phyloP scores from a whole-genome alignment of 1,139 yeast species.

The Yamadazyma pseudoaaseri region DNA sequence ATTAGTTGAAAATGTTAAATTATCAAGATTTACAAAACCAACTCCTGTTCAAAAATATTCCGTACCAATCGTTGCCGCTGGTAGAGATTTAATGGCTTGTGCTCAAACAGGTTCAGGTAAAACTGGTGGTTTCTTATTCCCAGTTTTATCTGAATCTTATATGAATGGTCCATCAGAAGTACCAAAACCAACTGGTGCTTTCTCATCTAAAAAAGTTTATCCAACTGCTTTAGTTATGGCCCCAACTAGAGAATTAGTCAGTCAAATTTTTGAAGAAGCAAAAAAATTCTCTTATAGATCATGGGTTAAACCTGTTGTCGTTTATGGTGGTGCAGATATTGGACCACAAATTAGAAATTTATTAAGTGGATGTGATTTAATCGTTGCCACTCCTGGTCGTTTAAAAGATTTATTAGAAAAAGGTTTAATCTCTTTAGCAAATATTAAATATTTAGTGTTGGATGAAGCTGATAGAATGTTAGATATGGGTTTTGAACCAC shows the following conservation, averaged over 20 bases:
- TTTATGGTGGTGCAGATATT: conserved; percentile 97
- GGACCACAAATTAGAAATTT: conserved; percentile 83
- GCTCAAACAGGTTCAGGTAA: conserved; percentile 99
- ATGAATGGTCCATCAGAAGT: conserved; percentile 79
- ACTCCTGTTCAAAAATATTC: conserved; percentile 99
- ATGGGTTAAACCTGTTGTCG: conserved; percentile 96
- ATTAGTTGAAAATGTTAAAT: conserved; percentile 79
- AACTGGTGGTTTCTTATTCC: conserved; percentile 99
- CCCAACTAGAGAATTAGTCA: conserved; percentile 98
- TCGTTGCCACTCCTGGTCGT: conserved; percentile 99
- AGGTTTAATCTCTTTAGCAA: conserved; percentile 85
- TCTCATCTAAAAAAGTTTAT: conserved; percentile 72
- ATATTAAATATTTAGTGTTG: conserved; percentile 89
- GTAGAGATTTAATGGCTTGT: conserved; percentile 99
- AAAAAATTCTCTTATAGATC: conserved; percentile 96
- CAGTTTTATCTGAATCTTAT: conserved; percentile 90
- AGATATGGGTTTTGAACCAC: conserved; percentile 99
- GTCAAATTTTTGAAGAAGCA: conserved; percentile 95
- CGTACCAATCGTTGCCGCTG: conserved; percentile 91
- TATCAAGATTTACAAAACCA: conserved; percentile 91
- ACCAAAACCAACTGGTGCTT: conserved; percentile 55
- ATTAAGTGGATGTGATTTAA: conserved; percentile 90
- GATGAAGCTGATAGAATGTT: conserved; percentile 99
- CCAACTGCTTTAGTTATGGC: conserved; percentile 97
- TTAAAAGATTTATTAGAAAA: conserved; percentile 92